A percentile compares a stretch with the other conserved stretches of the same genome.
Conservation (phyloP, 2,329 filamentous ascomycete species). For the Colletotrichum sp. region DNA sequence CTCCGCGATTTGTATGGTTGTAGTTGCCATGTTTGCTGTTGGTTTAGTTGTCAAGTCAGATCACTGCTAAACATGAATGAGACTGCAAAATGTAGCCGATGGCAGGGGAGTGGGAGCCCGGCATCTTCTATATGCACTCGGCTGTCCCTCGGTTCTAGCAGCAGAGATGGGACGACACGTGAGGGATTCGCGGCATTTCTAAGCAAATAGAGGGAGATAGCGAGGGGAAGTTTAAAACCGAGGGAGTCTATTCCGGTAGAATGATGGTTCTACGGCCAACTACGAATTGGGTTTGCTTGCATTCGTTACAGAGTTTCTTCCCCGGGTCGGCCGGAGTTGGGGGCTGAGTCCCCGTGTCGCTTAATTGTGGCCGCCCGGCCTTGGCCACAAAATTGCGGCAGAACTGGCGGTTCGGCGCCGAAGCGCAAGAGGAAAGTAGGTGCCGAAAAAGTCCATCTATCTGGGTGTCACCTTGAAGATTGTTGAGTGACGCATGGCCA, state of each 20-base stretch:
- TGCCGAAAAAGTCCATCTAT: neutral
- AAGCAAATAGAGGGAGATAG: neutral
- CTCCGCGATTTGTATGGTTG: neutral
- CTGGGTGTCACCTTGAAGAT: neutral
- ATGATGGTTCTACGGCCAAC: neutral
- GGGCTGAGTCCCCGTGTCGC: neutral
- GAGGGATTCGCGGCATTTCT: conserved; percentile 4
- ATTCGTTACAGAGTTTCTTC: neutral
- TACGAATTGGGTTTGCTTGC: neutral
- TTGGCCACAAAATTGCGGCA: neutral
- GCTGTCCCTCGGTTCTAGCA: neutral
- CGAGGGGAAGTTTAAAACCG: neutral
- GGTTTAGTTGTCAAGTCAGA: neutral
- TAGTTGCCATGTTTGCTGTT: neutral
- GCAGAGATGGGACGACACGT: conserved; percentile 5
- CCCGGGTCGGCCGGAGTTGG: neutral
- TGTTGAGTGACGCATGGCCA: neutral
- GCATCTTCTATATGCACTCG: neutral
- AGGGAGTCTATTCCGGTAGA: neutral
- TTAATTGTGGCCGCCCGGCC: neutral
- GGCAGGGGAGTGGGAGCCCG: neutral
- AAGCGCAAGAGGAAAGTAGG: neutral
- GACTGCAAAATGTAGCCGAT: rapidly evolving
- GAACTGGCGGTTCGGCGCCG: neutral
- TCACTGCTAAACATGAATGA: neutral